These are phyloP conservation scores for Fusarium pseudograminearum DNA, from an alignment of 2,329 filamentous ascomycete species.

Conservation along the genomic window DNA sequence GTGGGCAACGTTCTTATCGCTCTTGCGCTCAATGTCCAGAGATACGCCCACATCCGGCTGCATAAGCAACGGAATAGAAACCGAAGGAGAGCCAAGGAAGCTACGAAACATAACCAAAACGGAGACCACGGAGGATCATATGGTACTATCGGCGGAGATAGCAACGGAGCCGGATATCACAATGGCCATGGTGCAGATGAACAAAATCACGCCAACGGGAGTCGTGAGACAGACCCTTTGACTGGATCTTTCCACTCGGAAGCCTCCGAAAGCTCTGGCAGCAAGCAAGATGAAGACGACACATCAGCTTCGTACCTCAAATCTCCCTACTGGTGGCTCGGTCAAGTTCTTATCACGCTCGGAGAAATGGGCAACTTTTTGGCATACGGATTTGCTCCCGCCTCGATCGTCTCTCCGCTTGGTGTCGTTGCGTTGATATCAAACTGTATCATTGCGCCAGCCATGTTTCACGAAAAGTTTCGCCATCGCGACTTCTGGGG, in stretches of 20 bases:
- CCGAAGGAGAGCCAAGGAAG: conserved; percentile 65
- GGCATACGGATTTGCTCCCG: conserved; percentile 96
- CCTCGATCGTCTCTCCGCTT: conserved; percentile 95
- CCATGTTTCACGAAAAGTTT: conserved; percentile 92
- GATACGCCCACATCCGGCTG: conserved; percentile 91
- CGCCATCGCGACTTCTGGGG: conserved; percentile 87
- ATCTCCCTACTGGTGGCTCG: conserved; percentile 96
- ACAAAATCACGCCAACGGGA: conserved; percentile 53
- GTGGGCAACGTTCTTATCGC: conserved; percentile 94
- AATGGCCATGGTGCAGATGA: conserved; percentile 37
- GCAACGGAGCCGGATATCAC: conserved; percentile 40
- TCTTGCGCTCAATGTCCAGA: conserved; percentile 93
- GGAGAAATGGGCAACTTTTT: conserved; percentile 97
- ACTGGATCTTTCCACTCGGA: conserved; percentile 62
- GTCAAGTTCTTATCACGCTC: conserved; percentile 90
- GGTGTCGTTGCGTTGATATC: conserved; percentile 97
- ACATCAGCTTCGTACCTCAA: conserved; percentile 79
- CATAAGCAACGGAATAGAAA: conserved; percentile 75
- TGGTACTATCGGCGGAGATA: conserved; percentile 49
- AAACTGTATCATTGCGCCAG: conserved; percentile 95
- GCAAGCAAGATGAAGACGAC: conserved; percentile 50
- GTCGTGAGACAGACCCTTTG: conserved; percentile 64
- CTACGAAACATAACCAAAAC: conserved; percentile 60
- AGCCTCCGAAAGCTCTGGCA: conserved; percentile 43
- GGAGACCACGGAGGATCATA: conserved; percentile 50